These are phyloP conservation scores for Tolypocladium nubicola DNA, from an alignment of 2,329 filamentous ascomycete genomes.

Conservation along the genomic window DNA sequence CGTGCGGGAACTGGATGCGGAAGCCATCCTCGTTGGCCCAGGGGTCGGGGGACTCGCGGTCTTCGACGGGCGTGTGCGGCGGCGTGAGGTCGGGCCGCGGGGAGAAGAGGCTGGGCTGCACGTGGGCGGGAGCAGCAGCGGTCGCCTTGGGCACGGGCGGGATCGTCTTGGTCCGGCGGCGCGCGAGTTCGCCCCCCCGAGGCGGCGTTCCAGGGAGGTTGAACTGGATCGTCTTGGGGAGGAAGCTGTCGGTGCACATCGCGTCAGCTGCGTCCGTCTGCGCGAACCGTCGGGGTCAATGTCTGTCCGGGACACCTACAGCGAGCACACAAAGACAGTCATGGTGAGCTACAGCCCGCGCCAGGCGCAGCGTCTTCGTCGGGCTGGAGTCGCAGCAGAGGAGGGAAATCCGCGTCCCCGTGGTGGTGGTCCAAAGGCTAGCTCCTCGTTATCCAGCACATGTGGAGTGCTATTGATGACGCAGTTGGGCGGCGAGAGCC, in stretches of 20 bases:
- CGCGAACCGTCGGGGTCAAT: neutral
- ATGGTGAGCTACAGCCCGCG: slow-evolving; percentile 15
- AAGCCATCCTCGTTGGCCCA: slow-evolving; percentile 50
- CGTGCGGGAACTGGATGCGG: slow-evolving; percentile 43
- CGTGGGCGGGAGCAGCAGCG: slow-evolving; percentile 16
- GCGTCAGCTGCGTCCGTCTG: neutral
- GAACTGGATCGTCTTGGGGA: slow-evolving; percentile 89
- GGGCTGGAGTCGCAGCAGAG: neutral
- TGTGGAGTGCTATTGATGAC: slow-evolving; percentile 1
- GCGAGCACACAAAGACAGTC: slow-evolving; percentile 30
- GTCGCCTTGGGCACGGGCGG: slow-evolving; percentile 9
- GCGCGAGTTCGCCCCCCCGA: slow-evolving; percentile 20
- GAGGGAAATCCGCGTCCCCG: neutral
- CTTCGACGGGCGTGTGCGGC: slow-evolving; percentile 43
- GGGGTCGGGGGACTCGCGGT: slow-evolving; percentile 31
- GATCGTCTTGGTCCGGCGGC: slow-evolving; percentile 16
- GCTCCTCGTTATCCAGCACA: slow-evolving; percentile 1
- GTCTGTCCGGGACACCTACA: slow-evolving; percentile 16
- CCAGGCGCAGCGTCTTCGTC: neutral
- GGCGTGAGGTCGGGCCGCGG: slow-evolving; percentile 38
- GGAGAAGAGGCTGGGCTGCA: slow-evolving; percentile 43
- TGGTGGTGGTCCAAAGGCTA: neutral
- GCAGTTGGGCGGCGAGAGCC: neutral
- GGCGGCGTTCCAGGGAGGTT: slow-evolving; percentile 48
- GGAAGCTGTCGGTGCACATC: slow-evolving; percentile 48